Conservation (phyloP, 129 eudicot genomes). For the Flaveria ramosissima region DNA sequence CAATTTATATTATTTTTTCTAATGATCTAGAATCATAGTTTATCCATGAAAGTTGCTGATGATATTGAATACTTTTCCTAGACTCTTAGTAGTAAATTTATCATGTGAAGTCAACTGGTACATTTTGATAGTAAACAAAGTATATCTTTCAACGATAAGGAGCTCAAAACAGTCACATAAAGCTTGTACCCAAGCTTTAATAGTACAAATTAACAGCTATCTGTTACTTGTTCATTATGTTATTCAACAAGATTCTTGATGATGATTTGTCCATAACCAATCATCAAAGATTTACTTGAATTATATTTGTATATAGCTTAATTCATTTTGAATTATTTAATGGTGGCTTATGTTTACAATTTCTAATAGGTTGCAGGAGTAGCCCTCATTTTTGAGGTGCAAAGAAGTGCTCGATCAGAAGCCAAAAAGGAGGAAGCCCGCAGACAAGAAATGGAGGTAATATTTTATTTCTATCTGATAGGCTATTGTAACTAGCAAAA, state of each 20-base stretch:
- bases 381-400: conserved; percentile 80
- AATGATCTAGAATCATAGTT: neutral
- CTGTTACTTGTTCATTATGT: neutral
- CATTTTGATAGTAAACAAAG: neutral
- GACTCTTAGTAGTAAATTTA: neutral
- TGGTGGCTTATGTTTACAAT: conserved; percentile 9
- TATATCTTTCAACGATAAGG: neutral
- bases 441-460: conserved; percentile 84
- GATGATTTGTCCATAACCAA: conserved; percentile 12
- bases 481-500: neutral
- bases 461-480: neutral
- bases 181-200: neutral
- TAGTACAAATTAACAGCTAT: neutral
- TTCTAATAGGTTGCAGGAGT: conserved; percentile 70
- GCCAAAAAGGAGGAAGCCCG: conserved; percentile 92
- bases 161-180: neutral
- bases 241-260: neutral
- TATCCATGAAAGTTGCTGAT: neutral
- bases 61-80: conserved; percentile 1
- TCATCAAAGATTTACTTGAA: neutral
- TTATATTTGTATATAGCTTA: conserved; percentile 12
- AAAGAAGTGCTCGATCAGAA: conserved; percentile 82
- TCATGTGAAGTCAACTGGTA: neutral
- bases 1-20: neutral
- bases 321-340: neutral